Evolutionary conservation across 768 basidiomycete species (phyloP).

Genomic region (Phlegmacium glaucopus): DNA sequence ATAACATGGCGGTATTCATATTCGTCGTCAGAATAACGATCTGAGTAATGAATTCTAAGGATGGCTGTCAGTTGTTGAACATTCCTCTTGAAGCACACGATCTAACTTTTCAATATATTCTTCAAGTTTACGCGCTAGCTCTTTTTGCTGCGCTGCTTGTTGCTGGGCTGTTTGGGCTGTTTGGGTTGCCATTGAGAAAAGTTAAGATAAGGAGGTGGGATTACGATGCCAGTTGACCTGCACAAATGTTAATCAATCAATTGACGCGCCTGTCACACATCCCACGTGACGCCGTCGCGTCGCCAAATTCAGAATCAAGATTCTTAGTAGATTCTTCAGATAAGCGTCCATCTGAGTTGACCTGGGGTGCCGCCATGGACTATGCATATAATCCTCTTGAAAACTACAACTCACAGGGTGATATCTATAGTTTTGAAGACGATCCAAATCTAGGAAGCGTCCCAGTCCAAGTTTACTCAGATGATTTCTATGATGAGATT

Average conservation of each 20-base stretch:
- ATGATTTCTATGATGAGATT: not conserved
- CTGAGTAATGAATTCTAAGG: conserved; percentile 82
- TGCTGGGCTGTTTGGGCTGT: conserved; percentile 22
- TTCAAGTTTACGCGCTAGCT: conserved; percentile 53
- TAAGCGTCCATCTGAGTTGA: too few species aligned
- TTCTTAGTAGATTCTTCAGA: conserved; percentile 9
- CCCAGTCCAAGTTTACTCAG: not conserved
- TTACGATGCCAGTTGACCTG: not conserved
- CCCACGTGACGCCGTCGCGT: conserved; percentile 1
- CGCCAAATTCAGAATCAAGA: not conserved
- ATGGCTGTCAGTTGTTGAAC: conserved; percentile 13
- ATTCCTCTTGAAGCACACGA: conserved; percentile 11
- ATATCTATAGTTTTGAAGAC: not conserved
- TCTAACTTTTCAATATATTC: conserved; percentile 76
- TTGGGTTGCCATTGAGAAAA: conserved; percentile 15
- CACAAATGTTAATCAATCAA: conserved; percentile 3
- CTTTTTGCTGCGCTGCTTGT: conserved; percentile 32
- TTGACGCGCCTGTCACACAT: conserved; percentile 21
- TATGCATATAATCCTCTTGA: not conserved
- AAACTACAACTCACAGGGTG: not conserved
- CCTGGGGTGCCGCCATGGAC: conserved; percentile 23
- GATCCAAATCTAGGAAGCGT: not conserved
- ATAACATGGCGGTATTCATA: conserved; percentile 98
- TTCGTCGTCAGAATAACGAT: conserved; percentile 87
- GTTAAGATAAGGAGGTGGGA: not conserved